Base-by-base conservation (phyloP, 1,284 basidiomycete species). In the Sphaerobolus stellatus region DNA sequence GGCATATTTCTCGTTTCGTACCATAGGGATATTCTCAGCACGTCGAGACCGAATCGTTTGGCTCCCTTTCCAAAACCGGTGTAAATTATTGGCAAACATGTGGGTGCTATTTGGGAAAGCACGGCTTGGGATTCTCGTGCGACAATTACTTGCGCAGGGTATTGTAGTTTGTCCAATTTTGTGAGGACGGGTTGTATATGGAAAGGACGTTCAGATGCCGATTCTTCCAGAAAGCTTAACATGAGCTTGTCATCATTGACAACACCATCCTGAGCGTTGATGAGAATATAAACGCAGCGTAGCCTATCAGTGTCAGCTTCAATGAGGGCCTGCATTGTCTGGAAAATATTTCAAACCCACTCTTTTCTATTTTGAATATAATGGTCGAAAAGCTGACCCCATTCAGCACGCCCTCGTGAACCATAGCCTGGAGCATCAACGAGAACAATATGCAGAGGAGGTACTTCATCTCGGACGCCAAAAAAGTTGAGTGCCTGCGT, bases 341-440 rank as follows among this genome's bases (percentile, higher is more conserved):
- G n/a, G n/a, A n/a, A n/a, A n/a, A n/a, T n/a, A n/a, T n/a, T n/a
- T n/a, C n/a, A n/a, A 3, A 68, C 83, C 57, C 60, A 90, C 87
- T 84, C 75, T 62, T 77, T 66, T 24, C 88, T 80, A 28, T 69
- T 78, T 47, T 75, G 64, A 16, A 88, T 59, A 63, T 90, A 90
- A 44, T 80, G 68, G 51, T 86, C 74, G 66, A 90, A 88, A 2
- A 88, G 60, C 31, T 71, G 62, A 1, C 88, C 88, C 88, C 88
- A 90, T 68, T 88, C 84, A 25, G 77, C 75, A 44, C 86, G 76
- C 9, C 88, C 88, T 52, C 86, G 75, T n/a, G 75, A 67, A 45
- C 88, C 88, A 63, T 90, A 91, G 6, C 88, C 88, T 4, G 88
- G 88, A 8, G 88, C 78, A 61, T 91, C 88, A 5, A 90, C 88